Base-by-base conservation (phyloP, 176 grass and related monocot genomes). In the Ananas comosus region DNA sequence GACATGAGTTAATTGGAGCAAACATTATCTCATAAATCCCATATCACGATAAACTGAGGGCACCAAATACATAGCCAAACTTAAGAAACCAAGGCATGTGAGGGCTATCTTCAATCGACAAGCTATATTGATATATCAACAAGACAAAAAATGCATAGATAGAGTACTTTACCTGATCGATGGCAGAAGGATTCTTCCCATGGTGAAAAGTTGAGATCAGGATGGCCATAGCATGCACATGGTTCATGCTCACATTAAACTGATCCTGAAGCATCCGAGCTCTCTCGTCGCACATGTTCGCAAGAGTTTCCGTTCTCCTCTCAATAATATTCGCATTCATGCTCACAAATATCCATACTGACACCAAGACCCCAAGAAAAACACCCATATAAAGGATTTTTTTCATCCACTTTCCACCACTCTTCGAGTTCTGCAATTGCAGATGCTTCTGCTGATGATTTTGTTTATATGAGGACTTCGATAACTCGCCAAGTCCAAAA, bases 181-280 rank as follows among this genome's bases (percentile, higher is more conserved):
- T 88, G 49, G 90, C 90, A 79, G 90, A 92, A 63, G 85, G 83
- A 66, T 86, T 72, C 64, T 92, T 92, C 47, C 82, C 86, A 64
- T 88, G 90, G 67, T 92, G 90, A 86, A 92, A 92, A 25, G 90
- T 86, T 70, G 90, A 92, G 17, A 93, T 83, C 29, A 93, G 65
- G 72, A 93, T 86, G 23, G 83, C 80, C 70, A 92, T 80, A 49
- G 85, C 85, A 69, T 86, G 90, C 59, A 93, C 80, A 58, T 93
- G 90, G 68, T 93, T 93, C 86, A 93, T 93, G 77, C 90, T 93
- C 59, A 93, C 90, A 83, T 88, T 93, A 69, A 93, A 93, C 33
- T 93, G 90, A 83, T 92, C 90, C 64, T 93, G 90, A 71, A 93
- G 71, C 90, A 93, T 83, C 18, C 86, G 81, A 66, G 90, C 90